Percentiles rank a stretch among this genome's conserved stretches.
phyloP scores from a whole-genome alignment of 768 basidiomycete species.

The Pholiota conissans region DNA sequence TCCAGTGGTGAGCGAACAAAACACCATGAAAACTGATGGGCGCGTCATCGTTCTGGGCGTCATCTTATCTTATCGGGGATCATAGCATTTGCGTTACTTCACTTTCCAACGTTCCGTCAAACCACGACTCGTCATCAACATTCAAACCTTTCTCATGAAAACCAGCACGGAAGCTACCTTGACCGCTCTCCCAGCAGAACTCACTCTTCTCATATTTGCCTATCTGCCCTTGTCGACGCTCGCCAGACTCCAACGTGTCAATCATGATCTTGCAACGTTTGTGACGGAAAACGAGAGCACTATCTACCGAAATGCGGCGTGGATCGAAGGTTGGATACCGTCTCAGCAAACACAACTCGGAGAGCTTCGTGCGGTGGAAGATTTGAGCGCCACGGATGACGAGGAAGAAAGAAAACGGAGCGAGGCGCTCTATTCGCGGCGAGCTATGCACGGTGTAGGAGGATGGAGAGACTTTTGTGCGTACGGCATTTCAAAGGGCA shows the following conservation, averaged over 20 bases:
- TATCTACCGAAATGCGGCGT: slow-evolving; percentile 61
- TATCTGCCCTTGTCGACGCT: slow-evolving; percentile 14
- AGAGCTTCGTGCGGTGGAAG: slow-evolving; percentile 19
- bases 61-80: no score
- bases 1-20: no score
- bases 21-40: no score
- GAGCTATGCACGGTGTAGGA: slow-evolving; percentile 35
- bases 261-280: slow-evolving; percentile 28
- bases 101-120: no score
- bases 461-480: slow-evolving; percentile 67
- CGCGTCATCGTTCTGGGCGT: no score
- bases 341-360: slow-evolving; percentile 17
- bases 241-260: slow-evolving; percentile 1
- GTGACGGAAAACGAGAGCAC: slow-evolving; percentile 43
- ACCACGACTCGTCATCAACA: no score
- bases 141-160: not conserved
- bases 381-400: not conserved
- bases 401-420: slow-evolving; percentile 20
- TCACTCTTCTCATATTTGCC: slow-evolving; percentile 14
- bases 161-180: not conserved
- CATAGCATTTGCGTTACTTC: no score
- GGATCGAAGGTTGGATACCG: slow-evolving; percentile 46
- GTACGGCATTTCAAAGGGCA: slow-evolving; percentile 19
- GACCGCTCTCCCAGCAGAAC: slow-evolving; percentile 11
- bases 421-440: slow-evolving; percentile 27